phyloP scores from a whole-genome alignment of 352 stramenopile genomes.

The Halophytophthora batemanensis region DNA sequence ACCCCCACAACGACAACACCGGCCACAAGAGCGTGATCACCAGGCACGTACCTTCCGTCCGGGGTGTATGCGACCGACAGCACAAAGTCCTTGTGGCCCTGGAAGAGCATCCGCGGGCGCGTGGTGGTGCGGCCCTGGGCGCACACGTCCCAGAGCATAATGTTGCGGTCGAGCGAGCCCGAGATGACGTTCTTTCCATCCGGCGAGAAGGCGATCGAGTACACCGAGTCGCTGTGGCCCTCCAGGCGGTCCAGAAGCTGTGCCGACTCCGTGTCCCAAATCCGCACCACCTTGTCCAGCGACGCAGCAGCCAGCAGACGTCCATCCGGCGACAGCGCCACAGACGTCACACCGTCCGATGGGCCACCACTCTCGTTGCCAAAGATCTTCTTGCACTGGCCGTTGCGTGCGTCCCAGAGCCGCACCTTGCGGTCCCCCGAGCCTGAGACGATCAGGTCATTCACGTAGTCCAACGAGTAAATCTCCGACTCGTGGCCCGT shows the following conservation, averaged over 20 bases:
- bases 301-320: conserved; percentile 73
- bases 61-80: conserved; percentile 84
- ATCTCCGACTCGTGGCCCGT: conserved; percentile 85
- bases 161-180: conserved; percentile 79
- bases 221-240: conserved; percentile 84
- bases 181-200: conserved; percentile 88
- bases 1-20: background rate
- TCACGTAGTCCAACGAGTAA: conserved; percentile 85
- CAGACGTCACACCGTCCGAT: conserved; percentile 79
- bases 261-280: conserved; percentile 83
- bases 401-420: conserved; percentile 77
- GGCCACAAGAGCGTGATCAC: too few relatives aligned
- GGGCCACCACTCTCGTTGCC: conserved; percentile 76
- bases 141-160: conserved; percentile 86
- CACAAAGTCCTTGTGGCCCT: conserved; percentile 87
- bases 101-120: conserved; percentile 83
- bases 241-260: conserved; percentile 80
- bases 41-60: conserved; percentile 65
- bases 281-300: conserved; percentile 83
- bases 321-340: conserved; percentile 76
- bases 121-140: conserved; percentile 77
- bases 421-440: conserved; percentile 81
- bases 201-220: conserved; percentile 85
- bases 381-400: conserved; percentile 85
- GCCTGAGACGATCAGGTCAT: conserved; percentile 85